Evolutionary conservation across 345 rosid species (phyloP), one percentile per base, ranked within the genome.

Genomic region (Brassica juncea): DNA sequence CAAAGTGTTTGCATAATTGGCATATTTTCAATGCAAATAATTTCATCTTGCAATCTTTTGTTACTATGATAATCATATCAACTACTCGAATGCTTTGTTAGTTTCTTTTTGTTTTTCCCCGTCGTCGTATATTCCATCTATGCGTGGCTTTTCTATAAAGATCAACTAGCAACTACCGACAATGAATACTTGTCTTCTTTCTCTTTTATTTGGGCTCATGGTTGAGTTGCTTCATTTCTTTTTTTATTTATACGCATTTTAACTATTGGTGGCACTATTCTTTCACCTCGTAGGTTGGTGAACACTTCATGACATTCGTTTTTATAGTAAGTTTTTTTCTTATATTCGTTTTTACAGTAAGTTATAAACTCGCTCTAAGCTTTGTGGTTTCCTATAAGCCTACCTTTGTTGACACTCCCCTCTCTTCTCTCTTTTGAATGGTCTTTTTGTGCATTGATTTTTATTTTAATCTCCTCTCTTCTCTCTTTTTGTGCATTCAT

Each of bases 321-420:
- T 9, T 8, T 28, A n/a, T 55, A 55, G 25, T 55, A 55, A 55
- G 27, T 16, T 59, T 57, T 67, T 5, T 9, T 60, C 5, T 32
- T 30, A 30, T 2, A 30, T 30, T 30, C 3, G 31, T 30, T 30
- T 30, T 30, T 30, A 14, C 14, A 19, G 27, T 55, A 55, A 55
- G 64, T 14, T 25, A 23, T 19, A 19, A 19, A 19, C 19, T 19
- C 19, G 0, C 19, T 19, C 19, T 19, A 19, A 19, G 19, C 2
- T 32, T 32, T 65, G 71, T 65, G 62, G 70, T 32, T 35, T 54
- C 62, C 49, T 0, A 73, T 63, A 63, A 62, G 47, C 77, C 61
- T 47, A 62, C 47, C 31, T 25, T 73, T 73, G 70, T 44, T 73
- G 77, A 73, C 69, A 63, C 49, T 49, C 30, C 30, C 55, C 15